phyloP scores from a whole-genome alignment of 495 filamentous ascomycete species.

The Xylaria palmicola region DNA sequence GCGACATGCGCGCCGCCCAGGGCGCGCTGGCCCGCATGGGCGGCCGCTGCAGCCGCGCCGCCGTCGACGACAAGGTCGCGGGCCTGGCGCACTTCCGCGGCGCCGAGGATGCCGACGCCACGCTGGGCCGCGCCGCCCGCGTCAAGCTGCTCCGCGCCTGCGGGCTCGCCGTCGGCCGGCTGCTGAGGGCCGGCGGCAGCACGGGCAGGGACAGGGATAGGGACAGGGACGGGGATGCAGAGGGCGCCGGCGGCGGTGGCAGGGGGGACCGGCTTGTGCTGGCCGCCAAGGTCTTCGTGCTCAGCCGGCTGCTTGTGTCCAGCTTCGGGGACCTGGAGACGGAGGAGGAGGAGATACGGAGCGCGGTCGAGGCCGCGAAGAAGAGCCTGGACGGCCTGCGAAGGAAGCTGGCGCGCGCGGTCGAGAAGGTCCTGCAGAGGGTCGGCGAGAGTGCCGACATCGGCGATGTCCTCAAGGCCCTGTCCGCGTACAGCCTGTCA shows the following conservation, averaged over 20 bases:
- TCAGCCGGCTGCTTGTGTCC: slow-evolving; percentile 70
- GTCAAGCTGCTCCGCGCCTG: slow-evolving; percentile 43
- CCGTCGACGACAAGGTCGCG: slow-evolving; percentile 64
- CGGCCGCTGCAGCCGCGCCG: slow-evolving; percentile 69
- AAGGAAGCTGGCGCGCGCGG: slow-evolving; percentile 58
- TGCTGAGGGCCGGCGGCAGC: slow-evolving; percentile 46
- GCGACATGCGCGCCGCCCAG: slow-evolving; percentile 72
- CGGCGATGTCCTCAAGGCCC: slow-evolving; percentile 62
- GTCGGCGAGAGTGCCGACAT: slow-evolving; percentile 39
- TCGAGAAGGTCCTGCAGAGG: slow-evolving; percentile 66
- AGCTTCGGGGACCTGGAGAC: slow-evolving; percentile 46
- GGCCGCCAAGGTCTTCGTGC: slow-evolving; percentile 76
- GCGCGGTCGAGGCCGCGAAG: slow-evolving; percentile 61
- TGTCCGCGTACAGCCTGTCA: slow-evolving; percentile 79
- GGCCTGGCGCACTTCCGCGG: slow-evolving; percentile 58
- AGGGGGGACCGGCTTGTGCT: slow-evolving; percentile 59
- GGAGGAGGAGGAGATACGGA: slow-evolving; percentile 24
- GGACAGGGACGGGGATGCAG: too few species aligned
- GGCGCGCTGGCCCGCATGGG: slow-evolving; percentile 68
- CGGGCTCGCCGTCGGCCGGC: slow-evolving; percentile 45
- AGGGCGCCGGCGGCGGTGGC: slow-evolving; percentile 10
- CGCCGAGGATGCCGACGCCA: slow-evolving; percentile 16
- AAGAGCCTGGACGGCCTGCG: slow-evolving; percentile 61
- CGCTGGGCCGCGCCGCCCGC: slow-evolving; percentile 31
- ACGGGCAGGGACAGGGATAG: too few species aligned